Base-by-base conservation (phyloP, 257 asterid species). In the Mentha longifolia region DNA sequence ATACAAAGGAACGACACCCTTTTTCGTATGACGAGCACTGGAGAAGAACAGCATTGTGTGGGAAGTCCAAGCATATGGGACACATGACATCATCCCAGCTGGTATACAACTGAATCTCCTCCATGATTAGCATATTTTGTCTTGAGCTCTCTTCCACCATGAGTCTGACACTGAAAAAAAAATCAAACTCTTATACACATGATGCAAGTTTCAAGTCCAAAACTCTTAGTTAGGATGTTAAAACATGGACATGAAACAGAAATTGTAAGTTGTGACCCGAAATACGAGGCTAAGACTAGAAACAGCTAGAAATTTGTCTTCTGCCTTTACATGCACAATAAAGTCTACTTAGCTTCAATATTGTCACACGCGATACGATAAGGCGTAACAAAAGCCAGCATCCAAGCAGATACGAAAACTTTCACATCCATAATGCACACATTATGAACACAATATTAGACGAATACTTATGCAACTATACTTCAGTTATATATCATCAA, bases 31-130 rank as follows among this genome's bases (percentile, higher is more conserved):
- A 88, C 25, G 97, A 79, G 77, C 97, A 91, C 37, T 81, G 92
- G 76, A 91, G 94, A 72, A 91, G 97, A 66, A 91, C 96, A 19
- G 91, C 81, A 30, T 91, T 91, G 83, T 91, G 97, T 16, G 97
- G 97, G 47, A 80, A 85, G 70, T 88, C 91, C 77, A 88, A 77
- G 80, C 96, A 91, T 78, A 91, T 91, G 74, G 97, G 97, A 65
- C 97, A 91, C 30, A 73, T 84, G 66, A 88, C 78, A 65, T 91
- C 91, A 68, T 85, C 84, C 92, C 88, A 88, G 74, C 82, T 87
- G 66, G 90, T 82, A 67, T 69, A 79, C 64, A 89, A 73, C 76
- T 85, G 90, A 74, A 90, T 80, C 67, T 83, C 94, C 67, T 85
- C 96, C 89, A 82, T 84, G 56, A 31, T 15, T 55, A 73, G 69